Conservation (phyloP, 1,284 basidiomycete species). For the Ceratobasidium papillatum region DNA sequence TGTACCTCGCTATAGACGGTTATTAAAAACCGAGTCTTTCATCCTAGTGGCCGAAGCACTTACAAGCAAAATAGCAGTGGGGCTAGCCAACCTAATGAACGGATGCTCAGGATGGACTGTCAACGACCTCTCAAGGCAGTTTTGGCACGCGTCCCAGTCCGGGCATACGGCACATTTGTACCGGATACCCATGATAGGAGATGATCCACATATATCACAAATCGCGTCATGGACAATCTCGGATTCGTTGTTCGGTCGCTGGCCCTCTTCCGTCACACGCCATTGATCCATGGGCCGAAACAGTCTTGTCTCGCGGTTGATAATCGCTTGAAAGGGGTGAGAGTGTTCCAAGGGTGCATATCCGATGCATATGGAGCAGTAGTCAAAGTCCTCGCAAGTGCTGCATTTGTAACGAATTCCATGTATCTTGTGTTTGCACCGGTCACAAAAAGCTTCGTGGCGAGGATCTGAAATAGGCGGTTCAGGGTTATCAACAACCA, state of each 20-base stretch:
- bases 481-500: constrained; percentile 8
- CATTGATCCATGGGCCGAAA: constrained; percentile 14
- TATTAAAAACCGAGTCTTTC: neutral
- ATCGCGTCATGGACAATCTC: neutral
- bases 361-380: constrained; percentile 25
- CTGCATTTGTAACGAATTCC: constrained; percentile 29
- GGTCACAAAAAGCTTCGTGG: constrained; percentile 25
- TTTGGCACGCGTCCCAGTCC: constrained; percentile 21
- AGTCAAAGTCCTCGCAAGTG: constrained; percentile 24
- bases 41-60: neutral
- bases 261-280: neutral
- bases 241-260: neutral
- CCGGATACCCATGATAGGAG: constrained; percentile 1
- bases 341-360: constrained; percentile 25
- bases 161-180: constrained; percentile 23
- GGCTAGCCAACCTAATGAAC: neutral
- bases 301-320: neutral
- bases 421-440: constrained; percentile 19
- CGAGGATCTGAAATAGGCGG: neutral
- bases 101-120: constrained; percentile 11
- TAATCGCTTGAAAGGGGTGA: constrained; percentile 19
- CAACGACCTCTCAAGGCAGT: constrained; percentile 3
- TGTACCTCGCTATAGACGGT: neutral
- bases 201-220: constrained; percentile 14
- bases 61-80: neutral